phyloP scores from a whole-genome alignment of 2,329 filamentous ascomycete species.

The Graphiopsis chlorocephala region DNA sequence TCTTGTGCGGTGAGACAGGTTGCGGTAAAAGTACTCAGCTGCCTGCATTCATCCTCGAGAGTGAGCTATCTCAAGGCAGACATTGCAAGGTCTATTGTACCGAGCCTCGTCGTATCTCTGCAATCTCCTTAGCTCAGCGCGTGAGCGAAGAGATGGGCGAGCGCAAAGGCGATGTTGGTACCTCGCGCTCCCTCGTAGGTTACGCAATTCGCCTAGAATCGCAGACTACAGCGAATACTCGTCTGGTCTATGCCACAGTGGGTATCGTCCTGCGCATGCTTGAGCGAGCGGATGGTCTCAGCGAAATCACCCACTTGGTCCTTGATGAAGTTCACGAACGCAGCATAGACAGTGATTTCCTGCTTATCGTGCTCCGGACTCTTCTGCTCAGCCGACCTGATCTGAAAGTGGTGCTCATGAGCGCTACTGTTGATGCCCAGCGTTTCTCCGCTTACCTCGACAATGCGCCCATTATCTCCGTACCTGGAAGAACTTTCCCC shows the following conservation, averaged over 20 bases:
- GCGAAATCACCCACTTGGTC: constrained; percentile 87
- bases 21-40: constrained; percentile 97
- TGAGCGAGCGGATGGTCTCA: constrained; percentile 79
- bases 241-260: constrained; percentile 82
- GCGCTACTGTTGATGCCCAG: constrained; percentile 89
- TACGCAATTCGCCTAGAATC: constrained; percentile 93
- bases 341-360: constrained; percentile 93
- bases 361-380: constrained; percentile 86
- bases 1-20: constrained; percentile 94
- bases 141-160: constrained; percentile 96
- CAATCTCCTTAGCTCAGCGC: constrained; percentile 86
- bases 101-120: constrained; percentile 91
- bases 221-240: constrained; percentile 75
- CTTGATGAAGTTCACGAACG: constrained; percentile 98
- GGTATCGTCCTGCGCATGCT: constrained; percentile 98
- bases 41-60: constrained; percentile 88
- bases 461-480: constrained; percentile 79
- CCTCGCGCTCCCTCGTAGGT: constrained; percentile 77
- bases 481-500: constrained; percentile 90
- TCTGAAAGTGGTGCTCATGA: constrained; percentile 94
- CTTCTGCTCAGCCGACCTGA: constrained; percentile 73
- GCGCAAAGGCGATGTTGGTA: constrained; percentile 75
- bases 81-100: constrained; percentile 93
- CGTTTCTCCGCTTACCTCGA: constrained; percentile 86
- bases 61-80: constrained; percentile 76